phyloP scores from a whole-genome alignment of 305 asterid genomes.

The Fraxinus nigra region DNA sequence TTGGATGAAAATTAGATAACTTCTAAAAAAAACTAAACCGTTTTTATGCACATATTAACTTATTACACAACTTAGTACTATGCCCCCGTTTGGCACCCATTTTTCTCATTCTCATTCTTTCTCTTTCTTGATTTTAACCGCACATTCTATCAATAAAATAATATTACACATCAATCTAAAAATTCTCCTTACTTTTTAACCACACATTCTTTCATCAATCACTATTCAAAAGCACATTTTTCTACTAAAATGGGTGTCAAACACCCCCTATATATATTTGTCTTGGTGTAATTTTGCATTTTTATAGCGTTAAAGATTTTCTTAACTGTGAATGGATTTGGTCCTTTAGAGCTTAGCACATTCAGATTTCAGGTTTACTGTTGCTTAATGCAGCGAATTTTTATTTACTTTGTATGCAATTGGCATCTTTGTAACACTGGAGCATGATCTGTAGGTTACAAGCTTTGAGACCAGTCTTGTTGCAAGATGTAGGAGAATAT shows the following conservation, averaged over 20 bases:
- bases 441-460: conserved; percentile 55
- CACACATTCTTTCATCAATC: too few species aligned
- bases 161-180: too few species aligned
- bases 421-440: conserved; percentile 11
- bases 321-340: neutral
- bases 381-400: neutral
- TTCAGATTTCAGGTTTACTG: neutral
- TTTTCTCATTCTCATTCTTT: too few species aligned
- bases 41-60: neutral
- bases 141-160: too few species aligned
- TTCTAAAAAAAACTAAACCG: neutral
- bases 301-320: neutral
- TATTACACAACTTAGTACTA: neutral
- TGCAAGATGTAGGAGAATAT: conserved; percentile 95
- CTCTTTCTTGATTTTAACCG: too few species aligned
- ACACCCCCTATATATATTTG: neutral
- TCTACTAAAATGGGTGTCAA: too few species aligned
- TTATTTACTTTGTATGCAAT: neutral
- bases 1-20: neutral
- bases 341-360: neutral
- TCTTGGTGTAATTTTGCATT: neutral
- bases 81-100: too few species aligned
- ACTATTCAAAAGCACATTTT: too few species aligned
- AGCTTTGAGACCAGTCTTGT: conserved; percentile 86
- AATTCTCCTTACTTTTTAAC: too few species aligned